Conservation (phyloP, 768 basidiomycete species). For the Chiua virens region DNA sequence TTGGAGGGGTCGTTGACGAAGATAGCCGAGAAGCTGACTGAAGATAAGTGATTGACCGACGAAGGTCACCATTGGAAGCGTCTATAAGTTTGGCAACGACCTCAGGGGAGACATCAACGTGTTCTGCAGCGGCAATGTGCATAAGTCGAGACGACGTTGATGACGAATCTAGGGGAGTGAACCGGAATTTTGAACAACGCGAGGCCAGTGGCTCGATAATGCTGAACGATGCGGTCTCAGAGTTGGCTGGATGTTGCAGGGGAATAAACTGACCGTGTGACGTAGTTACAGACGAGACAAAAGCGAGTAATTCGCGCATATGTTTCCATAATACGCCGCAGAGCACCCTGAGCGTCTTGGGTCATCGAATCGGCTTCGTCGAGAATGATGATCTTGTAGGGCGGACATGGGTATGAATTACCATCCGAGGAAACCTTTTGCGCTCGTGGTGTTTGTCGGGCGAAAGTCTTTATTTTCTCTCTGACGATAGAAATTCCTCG, state of each 20-base stretch:
- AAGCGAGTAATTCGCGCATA: constrained; percentile 96
- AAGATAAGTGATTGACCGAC: constrained; percentile 95
- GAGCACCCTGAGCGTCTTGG: constrained; percentile 95
- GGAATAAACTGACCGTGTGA: constrained; percentile 72
- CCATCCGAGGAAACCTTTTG: constrained; percentile 70
- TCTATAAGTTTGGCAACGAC: constrained; percentile 74
- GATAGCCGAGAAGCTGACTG: constrained; percentile 93
- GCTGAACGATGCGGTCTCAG: constrained; percentile 40
- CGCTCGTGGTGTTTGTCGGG: constrained; percentile 87
- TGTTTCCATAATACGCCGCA: constrained; percentile 99
- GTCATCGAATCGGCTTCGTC: constrained; percentile 99
- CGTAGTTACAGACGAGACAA: constrained; percentile 98
- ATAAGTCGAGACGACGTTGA: constrained; percentile 75
- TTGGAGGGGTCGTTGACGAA: constrained; percentile 67
- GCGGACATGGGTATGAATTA: constrained; percentile 90
- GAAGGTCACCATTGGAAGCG: constrained; percentile 88
- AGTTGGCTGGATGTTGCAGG: background rate
- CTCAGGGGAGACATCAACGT: constrained; percentile 52
- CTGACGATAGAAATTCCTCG: constrained; percentile 95
- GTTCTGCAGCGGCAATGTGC: constrained; percentile 78
- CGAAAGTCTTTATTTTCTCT: constrained; percentile 99
- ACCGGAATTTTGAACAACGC: constrained; percentile 99
- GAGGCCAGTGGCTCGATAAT: constrained; percentile 98
- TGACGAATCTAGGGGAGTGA: constrained; percentile 82
- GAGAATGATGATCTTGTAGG: constrained; percentile 97